Evolutionary conservation across 2,329 filamentous ascomycete species (phyloP).

Genomic region (Epichloe typhina): DNA sequence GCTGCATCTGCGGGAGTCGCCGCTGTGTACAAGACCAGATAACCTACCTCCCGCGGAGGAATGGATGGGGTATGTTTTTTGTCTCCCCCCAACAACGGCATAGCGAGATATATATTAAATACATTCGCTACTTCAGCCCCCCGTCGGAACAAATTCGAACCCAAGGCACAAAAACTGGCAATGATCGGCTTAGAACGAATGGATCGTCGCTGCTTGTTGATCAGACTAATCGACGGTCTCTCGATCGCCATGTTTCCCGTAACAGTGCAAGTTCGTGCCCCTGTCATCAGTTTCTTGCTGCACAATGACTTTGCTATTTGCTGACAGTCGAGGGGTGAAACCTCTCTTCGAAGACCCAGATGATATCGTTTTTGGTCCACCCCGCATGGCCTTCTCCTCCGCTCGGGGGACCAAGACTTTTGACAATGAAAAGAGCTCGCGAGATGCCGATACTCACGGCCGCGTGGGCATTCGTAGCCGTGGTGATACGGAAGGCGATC

Average conservation of each 20-base stretch:
- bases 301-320: neutral
- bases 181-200: constrained; percentile 30
- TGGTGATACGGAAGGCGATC: constrained; percentile 37
- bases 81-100: neutral
- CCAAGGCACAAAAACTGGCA: constrained; percentile 26
- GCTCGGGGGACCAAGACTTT: constrained; percentile 42
- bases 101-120: neutral
- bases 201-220: constrained; percentile 35
- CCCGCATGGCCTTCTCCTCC: constrained; percentile 71
- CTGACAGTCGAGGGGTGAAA: neutral
- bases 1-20: constrained; percentile 63
- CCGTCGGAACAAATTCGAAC: constrained; percentile 32
- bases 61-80: constrained; percentile 75
- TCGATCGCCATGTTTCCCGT: constrained; percentile 42
- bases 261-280: constrained; percentile 40
- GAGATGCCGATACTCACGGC: constrained; percentile 39
- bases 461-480: constrained; percentile 45
- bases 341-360: constrained; percentile 43
- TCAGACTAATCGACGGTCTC: constrained; percentile 36
- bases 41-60: constrained; percentile 74
- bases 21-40: constrained; percentile 68
- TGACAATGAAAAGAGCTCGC: constrained; percentile 39
- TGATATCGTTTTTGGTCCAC: constrained; percentile 75
- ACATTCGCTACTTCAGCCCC: constrained; percentile 20
- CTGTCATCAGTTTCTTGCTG: neutral